These are phyloP conservation scores for Hypocreales sp. DNA, from an alignment of 2,329 filamentous ascomycete genomes.

Conservation along the genomic window DNA sequence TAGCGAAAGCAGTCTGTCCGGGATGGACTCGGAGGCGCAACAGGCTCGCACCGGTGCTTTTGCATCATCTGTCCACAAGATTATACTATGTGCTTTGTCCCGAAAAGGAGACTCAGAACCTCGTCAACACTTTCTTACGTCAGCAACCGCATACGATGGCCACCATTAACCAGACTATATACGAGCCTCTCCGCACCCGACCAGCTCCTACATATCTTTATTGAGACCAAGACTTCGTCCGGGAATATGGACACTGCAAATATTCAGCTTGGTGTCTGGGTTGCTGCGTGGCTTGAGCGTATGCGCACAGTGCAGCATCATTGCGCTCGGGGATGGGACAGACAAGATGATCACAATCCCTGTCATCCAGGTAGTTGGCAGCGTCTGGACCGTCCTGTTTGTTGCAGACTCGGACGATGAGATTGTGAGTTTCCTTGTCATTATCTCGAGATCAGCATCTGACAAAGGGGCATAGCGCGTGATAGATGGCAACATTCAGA, in stretches of 20 bases:
- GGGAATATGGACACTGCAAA: slow-evolving; percentile 3
- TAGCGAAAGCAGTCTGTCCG: too few relatives aligned
- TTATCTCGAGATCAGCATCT: neutral
- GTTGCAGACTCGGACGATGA: slow-evolving; percentile 2
- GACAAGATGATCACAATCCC: slow-evolving; percentile 1
- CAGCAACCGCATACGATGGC: too few relatives aligned
- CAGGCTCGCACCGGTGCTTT: too few relatives aligned
- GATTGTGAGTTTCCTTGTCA: slow-evolving; percentile 2
- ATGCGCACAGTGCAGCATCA: slow-evolving; percentile 4
- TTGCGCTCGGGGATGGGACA: neutral
- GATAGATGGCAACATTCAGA: slow-evolving; percentile 2
- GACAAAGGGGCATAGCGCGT: slow-evolving; percentile 1
- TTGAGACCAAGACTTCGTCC: slow-evolving; percentile 3
- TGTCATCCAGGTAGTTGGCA: slow-evolving; percentile 3
- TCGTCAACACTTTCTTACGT: too few relatives aligned
- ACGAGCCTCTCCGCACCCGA: slow-evolving; percentile 2
- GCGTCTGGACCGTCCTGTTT: slow-evolving; percentile 4
- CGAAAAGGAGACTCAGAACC: too few relatives aligned
- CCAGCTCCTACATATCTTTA: slow-evolving; percentile 4
- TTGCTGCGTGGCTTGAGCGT: slow-evolving; percentile 5
- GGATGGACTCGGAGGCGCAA: too few relatives aligned
- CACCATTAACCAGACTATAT: neutral
- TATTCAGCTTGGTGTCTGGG: slow-evolving; percentile 3
- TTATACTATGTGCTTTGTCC: too few relatives aligned
- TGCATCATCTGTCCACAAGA: too few relatives aligned